A percentile compares a stretch with the other conserved stretches of the same genome.
Evolutionary conservation across 2,329 filamentous ascomycete genomes (phyloP).

Genomic region (Ilyonectria robusta): DNA sequence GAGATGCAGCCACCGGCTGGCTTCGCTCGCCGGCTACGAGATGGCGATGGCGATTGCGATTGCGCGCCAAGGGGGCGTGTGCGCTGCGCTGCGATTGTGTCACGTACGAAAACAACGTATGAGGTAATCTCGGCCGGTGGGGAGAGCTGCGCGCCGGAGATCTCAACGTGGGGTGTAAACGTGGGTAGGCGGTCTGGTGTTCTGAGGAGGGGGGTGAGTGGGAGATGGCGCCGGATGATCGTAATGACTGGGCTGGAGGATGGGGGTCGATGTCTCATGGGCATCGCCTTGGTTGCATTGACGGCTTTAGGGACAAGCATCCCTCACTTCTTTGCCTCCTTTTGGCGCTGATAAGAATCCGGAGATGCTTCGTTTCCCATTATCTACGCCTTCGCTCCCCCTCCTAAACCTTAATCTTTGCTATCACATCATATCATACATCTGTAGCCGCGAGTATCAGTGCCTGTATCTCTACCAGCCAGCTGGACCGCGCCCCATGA

Average conservation of each 20-base stretch:
- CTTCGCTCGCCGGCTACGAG: constrained; percentile 3
- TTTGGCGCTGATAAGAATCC: constrained; percentile 11
- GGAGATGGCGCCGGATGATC: constrained; percentile 6
- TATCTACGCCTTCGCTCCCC: constrained; percentile 10
- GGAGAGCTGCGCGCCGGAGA: background rate
- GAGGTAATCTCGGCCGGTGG: constrained; percentile 22
- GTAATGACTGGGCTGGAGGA: background rate
- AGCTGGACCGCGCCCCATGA: constrained; percentile 2
- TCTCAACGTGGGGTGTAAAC: constrained; percentile 38
- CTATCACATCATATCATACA: background rate
- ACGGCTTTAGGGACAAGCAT: background rate
- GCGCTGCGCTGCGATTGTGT: background rate
- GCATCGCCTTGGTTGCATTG: constrained; percentile 21
- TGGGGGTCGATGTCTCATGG: constrained; percentile 4
- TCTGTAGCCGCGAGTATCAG: background rate
- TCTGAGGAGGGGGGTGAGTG: background rate
- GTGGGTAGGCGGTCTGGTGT: constrained; percentile 6
- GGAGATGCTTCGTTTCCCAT: constrained; percentile 6
- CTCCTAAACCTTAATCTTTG: background rate
- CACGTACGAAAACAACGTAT: constrained; percentile 26
- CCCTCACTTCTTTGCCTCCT: background rate
- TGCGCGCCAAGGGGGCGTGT: constrained; percentile 10
- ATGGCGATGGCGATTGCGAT: constrained; percentile 21
- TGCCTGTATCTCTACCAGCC: background rate
- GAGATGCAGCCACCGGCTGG: constrained; percentile 10